phyloP scores from a whole-genome alignment of 2,329 filamentous ascomycete genomes.

The Hypoxylon sp. region DNA sequence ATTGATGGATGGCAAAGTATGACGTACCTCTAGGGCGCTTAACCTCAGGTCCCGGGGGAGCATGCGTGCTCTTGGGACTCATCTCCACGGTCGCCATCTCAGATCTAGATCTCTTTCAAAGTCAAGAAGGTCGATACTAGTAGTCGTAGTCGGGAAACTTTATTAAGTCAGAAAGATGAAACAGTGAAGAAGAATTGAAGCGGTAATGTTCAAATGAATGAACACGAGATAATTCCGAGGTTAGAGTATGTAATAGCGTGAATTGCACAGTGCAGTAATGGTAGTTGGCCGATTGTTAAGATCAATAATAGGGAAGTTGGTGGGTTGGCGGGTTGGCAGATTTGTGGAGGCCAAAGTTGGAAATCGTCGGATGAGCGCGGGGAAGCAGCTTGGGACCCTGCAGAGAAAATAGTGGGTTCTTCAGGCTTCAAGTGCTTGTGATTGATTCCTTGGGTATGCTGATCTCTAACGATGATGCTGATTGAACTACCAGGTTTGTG shows the following conservation, averaged over 20 bases:
- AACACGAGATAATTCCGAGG: constrained; percentile 15
- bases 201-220: constrained; percentile 10
- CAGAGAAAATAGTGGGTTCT: constrained; percentile 41
- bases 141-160: constrained; percentile 12
- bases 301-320: constrained; percentile 1
- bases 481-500: constrained; percentile 16
- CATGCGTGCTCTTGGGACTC: constrained; percentile 49
- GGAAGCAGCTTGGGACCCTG: constrained; percentile 43
- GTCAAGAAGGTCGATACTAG: constrained; percentile 2
- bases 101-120: constrained; percentile 13
- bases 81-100: constrained; percentile 53
- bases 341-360: constrained; percentile 41
- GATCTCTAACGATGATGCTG: constrained; percentile 35
- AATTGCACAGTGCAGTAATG: not conserved
- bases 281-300: constrained; percentile 9
- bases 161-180: constrained; percentile 1
- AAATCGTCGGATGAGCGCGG: constrained; percentile 42
- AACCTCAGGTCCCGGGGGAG: constrained; percentile 40
- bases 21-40: constrained; percentile 55
- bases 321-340: constrained; percentile 27
- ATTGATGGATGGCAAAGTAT: constrained; percentile 28
- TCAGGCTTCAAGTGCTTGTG: constrained; percentile 21
- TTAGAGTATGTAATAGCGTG: constrained; percentile 9
- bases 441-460: constrained; percentile 32
- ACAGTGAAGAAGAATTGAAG: not conserved